Base-by-base conservation (phyloP, 1,139 yeast species). In the Scheffersomyces titani region DNA sequence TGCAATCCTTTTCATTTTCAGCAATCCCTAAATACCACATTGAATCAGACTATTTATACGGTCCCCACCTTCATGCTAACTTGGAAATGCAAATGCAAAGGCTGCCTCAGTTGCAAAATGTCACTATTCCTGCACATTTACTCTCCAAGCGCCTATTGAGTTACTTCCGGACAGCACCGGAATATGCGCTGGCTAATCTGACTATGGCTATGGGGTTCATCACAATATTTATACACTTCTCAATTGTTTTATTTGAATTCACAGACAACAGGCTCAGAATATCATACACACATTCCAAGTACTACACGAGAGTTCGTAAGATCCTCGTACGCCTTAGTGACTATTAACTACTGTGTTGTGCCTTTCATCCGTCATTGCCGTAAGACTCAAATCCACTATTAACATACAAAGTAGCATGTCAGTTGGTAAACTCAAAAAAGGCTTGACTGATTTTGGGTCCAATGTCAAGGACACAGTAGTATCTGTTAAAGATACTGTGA, bases 391-490 rank as follows among this genome's bases (percentile, higher is more conserved):
- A n/a, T n/a, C n/a, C 40, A 30, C 40, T 30, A 9, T 11, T 30
- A 5, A 2, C 13, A 9, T 11, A 30, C 40, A 11, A 6, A 30
- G 13, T 11, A 30, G 40, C 47, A 52, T 52, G 54, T 52, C 54
- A 20, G 54, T 52, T 46, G 53, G 55, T 16, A 58, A 58, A 45
- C 55, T 64, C 55, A 61, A 59, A 47, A 63, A 61, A 54, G 62
- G 61, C 54, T 50, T 63, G 52, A 60, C 60, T 44, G 53, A 59
- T 24, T 56, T 60, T 36, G 62, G 67, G 13, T 53, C 62, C 20
- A 56, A 61, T 18, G 63, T 66, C 51, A 64, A 63, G 52, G 69
- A 66, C 55, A 61, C 63, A 19, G 54, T 68, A n/a, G 57, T 60
- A 19, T 64, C 63, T 51, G 51, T 52, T 47, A 51, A 46, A 49